Base-by-base conservation (phyloP, 192 early-diverging fungal species). In the Backusella liffmaniae region DNA sequence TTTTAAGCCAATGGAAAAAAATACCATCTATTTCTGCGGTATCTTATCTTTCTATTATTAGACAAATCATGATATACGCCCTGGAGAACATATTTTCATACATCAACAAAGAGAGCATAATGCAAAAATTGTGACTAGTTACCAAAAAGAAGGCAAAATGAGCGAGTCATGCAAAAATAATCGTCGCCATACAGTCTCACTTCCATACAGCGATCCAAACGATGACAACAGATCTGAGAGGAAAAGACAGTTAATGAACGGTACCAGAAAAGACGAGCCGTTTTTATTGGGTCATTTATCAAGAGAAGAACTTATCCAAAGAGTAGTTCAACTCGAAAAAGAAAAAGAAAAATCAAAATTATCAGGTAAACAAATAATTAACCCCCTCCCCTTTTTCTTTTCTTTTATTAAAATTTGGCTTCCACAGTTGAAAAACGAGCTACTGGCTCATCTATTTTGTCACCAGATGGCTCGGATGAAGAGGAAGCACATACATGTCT, bases 251-350 rank as follows among this genome's bases (percentile, higher is more conserved):
- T 69, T 36, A 23, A 41, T 69, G 10, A 37, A 69, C 26, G n/a
- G 3, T 35, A 18, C 15, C 16, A 67, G 36, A 18, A 15, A 36
- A 35, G n/a, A n/a, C 6, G 16, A 67, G 13, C 23, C 32, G 12
- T 66, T 32, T 67, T 67, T 3, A 10, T 68, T 73, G 30, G 39
- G 72, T 9, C 66, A 78, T 49, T 44, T 78, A 41, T 70, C 77
- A 35, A 32, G 73, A 65, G 67, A 73, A 56, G 51, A 78, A 16
- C 72, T 78, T 29, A 78, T 78, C 26, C 18, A 67, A 36, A 46
- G 77, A 37, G 44, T 78, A 35, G 77, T 78, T 35, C 41, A 70
- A 46, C 73, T 78, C 32, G 77, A 78, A 41, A 68, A 73, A 10
- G 77, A 78, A 26, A 78, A 70, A 39, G 46, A 71, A 30, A 15